Evolutionary conservation across 306 rosid genomes (phyloP), one percentile per base, ranked within the genome.

Genomic region (Trifolium pratense): DNA sequence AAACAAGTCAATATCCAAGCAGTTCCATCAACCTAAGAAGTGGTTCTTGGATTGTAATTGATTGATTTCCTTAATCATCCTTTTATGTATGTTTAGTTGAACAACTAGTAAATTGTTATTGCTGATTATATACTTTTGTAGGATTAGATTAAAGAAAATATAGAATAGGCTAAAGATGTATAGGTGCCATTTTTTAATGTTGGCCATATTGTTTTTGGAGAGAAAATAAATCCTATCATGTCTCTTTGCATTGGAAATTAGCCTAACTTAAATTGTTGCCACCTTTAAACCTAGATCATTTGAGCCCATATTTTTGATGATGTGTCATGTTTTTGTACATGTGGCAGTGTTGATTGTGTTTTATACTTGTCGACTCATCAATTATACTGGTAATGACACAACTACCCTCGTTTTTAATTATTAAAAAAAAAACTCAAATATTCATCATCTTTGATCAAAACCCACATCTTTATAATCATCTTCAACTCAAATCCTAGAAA

Each of bases 101-200:
- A 66, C 73, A 32, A 25, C 70, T 42, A 36, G 23, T 61, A 18
- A 59, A 77, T 45, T 72, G 57, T 23, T 13, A 34, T 39, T 29
- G 36, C 21, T 76, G 36, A 70, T 66, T 62, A 17, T 62, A 17
- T 84, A 77, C 70, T 45, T 61, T 68, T 13, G 0, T 45, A 73
- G 70, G 64, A 73, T 76, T 80, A 57, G 74, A 66, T 68, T 64
- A 60, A 76, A 66, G 39, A 64, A 73, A 78, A 77, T 80, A 63
- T 78, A 78, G 83, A 49, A 81, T 80, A 59, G 18, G 2, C 52
- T 74, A 17, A 49, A 57, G 73, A 68, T 74, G 76, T 80, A 42
- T 59, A 80, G 76, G 79, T 58, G 79, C 66, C 78, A 74, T 77
- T 70, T 78, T 66, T 42, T 65, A 6, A 69, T 66, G 63, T 49